Conservation (phyloP, 805 yeast species). For the Metschnikowia lochheadii region DNA sequence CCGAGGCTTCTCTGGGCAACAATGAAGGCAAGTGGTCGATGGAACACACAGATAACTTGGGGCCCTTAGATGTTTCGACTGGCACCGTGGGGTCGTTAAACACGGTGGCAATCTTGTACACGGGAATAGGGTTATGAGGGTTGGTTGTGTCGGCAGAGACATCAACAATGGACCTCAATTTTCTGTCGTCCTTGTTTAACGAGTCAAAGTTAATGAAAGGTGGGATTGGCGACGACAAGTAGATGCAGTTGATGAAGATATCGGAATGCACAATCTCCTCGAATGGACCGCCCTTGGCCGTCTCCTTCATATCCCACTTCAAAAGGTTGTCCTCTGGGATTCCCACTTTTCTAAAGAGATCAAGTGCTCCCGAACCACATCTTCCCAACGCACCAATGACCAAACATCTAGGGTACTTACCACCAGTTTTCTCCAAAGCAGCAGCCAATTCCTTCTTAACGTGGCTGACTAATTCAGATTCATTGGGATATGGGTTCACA, state of each 20-base stretch:
- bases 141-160: conserved; percentile 98
- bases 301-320: conserved; percentile 97
- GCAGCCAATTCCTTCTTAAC: conserved; percentile 55
- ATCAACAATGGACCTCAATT: conserved; percentile 87
- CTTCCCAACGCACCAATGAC: conserved; percentile 98
- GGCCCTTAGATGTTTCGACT: conserved; percentile 76
- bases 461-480: conserved; percentile 65
- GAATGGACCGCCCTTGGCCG: conserved; percentile 97
- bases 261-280: conserved; percentile 83
- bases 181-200: conserved; percentile 66
- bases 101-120: conserved; percentile 83
- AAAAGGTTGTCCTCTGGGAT: conserved; percentile 77
- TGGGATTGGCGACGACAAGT: conserved; percentile 87
- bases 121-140: conserved; percentile 97
- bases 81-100: conserved; percentile 86
- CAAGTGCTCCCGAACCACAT: conserved; percentile 97
- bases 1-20: conserved; percentile 96
- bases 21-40: conserved; percentile 95
- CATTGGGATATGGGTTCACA: conserved; percentile 79
- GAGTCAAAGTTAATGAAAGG: conserved; percentile 76
- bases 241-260: conserved; percentile 93
- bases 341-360: conserved; percentile 76
- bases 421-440: conserved; percentile 57
- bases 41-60: conserved; percentile 85
- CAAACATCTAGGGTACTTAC: conserved; percentile 69